phyloP scores from a whole-genome alignment of 1,284 basidiomycete genomes.

The Cystobasidiaceae sp. region DNA sequence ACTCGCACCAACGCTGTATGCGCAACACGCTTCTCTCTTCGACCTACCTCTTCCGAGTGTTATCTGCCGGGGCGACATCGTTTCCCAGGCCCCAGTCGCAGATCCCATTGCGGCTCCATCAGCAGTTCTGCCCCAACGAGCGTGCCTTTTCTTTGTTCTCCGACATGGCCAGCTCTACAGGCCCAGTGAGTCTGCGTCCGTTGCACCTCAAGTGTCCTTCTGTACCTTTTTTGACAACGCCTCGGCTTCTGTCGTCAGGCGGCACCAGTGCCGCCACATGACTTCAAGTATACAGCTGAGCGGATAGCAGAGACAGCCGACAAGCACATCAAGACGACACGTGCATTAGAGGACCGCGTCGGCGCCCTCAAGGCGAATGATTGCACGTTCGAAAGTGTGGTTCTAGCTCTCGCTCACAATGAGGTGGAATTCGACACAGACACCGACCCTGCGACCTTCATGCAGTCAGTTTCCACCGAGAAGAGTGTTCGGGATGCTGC shows the following conservation, averaged over 20 bases:
- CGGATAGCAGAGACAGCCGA: constrained; percentile 59
- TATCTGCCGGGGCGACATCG: too few species aligned
- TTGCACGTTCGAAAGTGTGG: constrained; percentile 48
- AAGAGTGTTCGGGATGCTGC: constrained; percentile 69
- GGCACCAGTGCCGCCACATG: constrained; percentile 62
- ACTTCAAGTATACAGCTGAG: constrained; percentile 64
- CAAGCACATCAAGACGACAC: constrained; percentile 57
- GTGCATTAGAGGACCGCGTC: constrained; percentile 57
- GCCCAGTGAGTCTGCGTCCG: background rate
- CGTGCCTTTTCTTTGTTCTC: constrained; percentile 11
- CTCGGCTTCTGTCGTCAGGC: background rate
- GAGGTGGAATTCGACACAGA: constrained; percentile 56
- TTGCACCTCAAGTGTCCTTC: background rate
- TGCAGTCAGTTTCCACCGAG: constrained; percentile 67
- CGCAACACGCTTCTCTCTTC: too few species aligned
- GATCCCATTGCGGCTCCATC: background rate
- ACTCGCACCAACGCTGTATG: too few species aligned
- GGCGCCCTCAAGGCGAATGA: constrained; percentile 58
- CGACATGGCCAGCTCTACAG: background rate
- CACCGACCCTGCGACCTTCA: constrained; percentile 63
- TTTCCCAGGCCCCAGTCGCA: too few species aligned
- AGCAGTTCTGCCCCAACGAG: background rate
- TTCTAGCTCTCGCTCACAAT: constrained; percentile 57
- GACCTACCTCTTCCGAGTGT: too few species aligned
- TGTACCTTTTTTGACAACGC: background rate